Conservation (phyloP, 2,329 filamentous ascomycete species). For the Phialocephala subalpina region DNA sequence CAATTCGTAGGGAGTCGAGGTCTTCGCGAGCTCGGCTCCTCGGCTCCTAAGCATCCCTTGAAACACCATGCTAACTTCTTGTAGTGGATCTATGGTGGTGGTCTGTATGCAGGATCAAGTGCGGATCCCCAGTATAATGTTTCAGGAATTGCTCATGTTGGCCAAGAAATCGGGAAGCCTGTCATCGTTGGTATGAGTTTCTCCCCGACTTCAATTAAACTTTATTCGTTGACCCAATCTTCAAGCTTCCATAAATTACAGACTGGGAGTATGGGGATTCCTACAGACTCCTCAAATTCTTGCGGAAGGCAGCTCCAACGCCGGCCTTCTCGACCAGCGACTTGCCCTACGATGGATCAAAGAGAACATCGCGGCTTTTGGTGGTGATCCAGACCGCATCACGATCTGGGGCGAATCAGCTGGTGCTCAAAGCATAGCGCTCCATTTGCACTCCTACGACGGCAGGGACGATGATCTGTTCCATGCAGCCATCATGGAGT, state of each 20-base stretch:
- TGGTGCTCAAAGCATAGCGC: constrained; percentile 42
- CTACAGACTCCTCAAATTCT: constrained; percentile 10
- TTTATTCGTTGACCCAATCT: not conserved
- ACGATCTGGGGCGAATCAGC: constrained; percentile 53
- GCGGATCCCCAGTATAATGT: constrained; percentile 68
- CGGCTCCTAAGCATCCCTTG: too few relatives aligned
- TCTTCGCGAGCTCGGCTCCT: too few relatives aligned
- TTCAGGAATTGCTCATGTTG: constrained; percentile 64
- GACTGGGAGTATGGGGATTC: constrained; percentile 7
- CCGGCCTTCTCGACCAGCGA: constrained; percentile 67
- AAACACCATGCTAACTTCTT: too few relatives aligned
- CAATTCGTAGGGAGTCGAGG: too few relatives aligned
- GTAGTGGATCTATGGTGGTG: constrained; percentile 71
- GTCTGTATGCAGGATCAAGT: constrained; percentile 58
- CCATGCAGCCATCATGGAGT: constrained; percentile 37
- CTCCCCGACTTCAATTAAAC: constrained; percentile 29
- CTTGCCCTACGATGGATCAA: constrained; percentile 64
- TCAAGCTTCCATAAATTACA: constrained; percentile 18
- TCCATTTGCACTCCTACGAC: constrained; percentile 53
- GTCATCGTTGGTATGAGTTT: constrained; percentile 47
- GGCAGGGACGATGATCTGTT: constrained; percentile 37
- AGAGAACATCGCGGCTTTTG: constrained; percentile 59
- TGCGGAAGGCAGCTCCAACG: constrained; percentile 24
- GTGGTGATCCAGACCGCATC: constrained; percentile 50
- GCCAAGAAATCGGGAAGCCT: constrained; percentile 58